Percentiles rank a stretch among this genome's conserved stretches.
phyloP scores from a whole-genome alignment of 352 stramenopile species.

The Pilasporangium apinafurcum region DNA sequence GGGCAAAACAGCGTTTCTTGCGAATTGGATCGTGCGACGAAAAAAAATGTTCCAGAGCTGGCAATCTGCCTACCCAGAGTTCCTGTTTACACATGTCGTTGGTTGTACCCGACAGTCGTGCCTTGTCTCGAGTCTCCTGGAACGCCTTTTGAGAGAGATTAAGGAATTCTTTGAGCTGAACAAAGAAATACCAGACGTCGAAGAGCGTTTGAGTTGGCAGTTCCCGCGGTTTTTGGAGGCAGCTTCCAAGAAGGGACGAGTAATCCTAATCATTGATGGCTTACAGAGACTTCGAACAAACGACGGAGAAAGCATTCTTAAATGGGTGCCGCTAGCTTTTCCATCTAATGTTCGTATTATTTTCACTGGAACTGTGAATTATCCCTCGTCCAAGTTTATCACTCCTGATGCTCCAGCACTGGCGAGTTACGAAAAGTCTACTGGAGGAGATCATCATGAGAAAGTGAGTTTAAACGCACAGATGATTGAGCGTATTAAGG shows the following conservation, averaged over 20 bases:
- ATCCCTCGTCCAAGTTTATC: conserved; percentile 35
- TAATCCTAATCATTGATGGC: conserved; percentile 89
- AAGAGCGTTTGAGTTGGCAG: conserved; percentile 88
- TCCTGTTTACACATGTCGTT: conserved; percentile 90
- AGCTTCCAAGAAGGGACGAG: conserved; percentile 83
- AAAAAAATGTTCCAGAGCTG: conserved; percentile 86
- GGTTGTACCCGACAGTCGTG: conserved; percentile 85
- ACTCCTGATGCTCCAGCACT: conserved; percentile 1
- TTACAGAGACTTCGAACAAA: conserved; percentile 80
- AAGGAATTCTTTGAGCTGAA: conserved; percentile 90
- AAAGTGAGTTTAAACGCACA: conserved; percentile 50
- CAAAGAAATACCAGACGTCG: conserved; percentile 74
- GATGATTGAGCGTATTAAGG: conserved; percentile 81
- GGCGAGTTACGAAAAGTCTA: conserved; percentile 5
- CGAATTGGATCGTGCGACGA: conserved; percentile 75
- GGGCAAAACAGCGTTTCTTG: conserved; percentile 71
- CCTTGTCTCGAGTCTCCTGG: conserved; percentile 79
- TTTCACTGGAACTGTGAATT: conserved; percentile 60
- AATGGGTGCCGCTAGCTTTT: conserved; percentile 87
- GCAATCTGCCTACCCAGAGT: conserved; percentile 76
- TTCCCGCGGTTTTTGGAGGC: conserved; percentile 88
- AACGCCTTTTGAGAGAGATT: conserved; percentile 83
- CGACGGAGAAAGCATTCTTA: conserved; percentile 86
- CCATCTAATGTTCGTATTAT: conserved; percentile 87
- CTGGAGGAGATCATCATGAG: conserved; percentile 51